Evolutionary conservation across 1,139 yeast genomes (phyloP), one percentile per base, ranked within the genome.

Genomic region (Candida pseudoviswanathii): DNA sequence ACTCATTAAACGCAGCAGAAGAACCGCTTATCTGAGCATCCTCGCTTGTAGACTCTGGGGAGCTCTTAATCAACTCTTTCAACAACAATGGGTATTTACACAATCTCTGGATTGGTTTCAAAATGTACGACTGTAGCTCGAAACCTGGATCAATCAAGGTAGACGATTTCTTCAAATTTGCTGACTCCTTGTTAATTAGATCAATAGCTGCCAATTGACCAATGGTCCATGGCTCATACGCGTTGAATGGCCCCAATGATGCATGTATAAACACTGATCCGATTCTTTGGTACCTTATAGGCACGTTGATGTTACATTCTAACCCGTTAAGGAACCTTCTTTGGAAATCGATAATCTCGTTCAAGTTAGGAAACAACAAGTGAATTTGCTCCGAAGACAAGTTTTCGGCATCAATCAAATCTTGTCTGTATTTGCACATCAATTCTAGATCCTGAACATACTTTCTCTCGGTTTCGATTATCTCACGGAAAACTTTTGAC

Each of bases 21-120:
- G 73, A 65, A 6, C 72, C 57, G 8, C 47, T 47, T 5, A 56
- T 47, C 11, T 62, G 55, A 9, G 41, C 9, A 10, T 36, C 33
- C 4, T 43, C 33, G 2, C 70, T 73, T 9, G 51, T 46, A 6
- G 55, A 39, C 34, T 65, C 70, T 2, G 70, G 65, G 1, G 92
- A 81, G 44, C 75, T 66, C 63, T 91, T 91, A 43, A 89, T 67
- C 51, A 95, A 75, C 61, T 90, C 96, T 56, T 82, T 83, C 51
- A 94, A 70, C 44, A 94, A 73, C 45, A 95, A 70, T 2, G 99
- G 99, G 65, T 94, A 94, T 66, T 92, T 90, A 74, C 97, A 90
- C 30, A 94, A 78, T 58, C 99, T 81, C 72, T 94, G 99, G 39
- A 94, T 90, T 0, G 99, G 99, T 66, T 94, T 94, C 58, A 94